Conservation (phyloP, 164 flowering plant species). For the Santalum album region DNA sequence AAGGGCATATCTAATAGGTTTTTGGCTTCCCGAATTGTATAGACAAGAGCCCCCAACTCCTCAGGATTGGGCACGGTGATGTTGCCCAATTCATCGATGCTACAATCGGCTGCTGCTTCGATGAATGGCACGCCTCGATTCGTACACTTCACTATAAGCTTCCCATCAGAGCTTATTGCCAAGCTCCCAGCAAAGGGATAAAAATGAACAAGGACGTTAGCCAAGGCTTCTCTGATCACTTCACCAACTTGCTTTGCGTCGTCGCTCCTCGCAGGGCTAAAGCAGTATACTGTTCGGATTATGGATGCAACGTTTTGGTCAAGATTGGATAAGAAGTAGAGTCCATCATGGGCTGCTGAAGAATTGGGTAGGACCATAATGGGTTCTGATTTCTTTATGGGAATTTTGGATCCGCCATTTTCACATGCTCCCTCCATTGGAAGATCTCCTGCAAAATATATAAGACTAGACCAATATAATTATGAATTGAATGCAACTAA, state of each 20-base stretch:
- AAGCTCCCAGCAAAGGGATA: slow-evolving; percentile 19
- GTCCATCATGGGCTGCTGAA: background rate
- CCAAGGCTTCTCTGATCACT: slow-evolving; percentile 11
- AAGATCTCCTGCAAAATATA: no score
- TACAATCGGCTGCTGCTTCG: slow-evolving; percentile 16
- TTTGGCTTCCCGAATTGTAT: slow-evolving; percentile 5
- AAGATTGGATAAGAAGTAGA: slow-evolving; percentile 14
- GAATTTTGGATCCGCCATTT: no score
- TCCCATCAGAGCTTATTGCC: slow-evolving; percentile 8
- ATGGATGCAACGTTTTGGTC: slow-evolving; percentile 10
- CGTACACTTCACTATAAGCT: slow-evolving; percentile 12
- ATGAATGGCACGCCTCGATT: slow-evolving; percentile 14
- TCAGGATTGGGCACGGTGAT: slow-evolving; percentile 10
- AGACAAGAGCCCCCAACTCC: slow-evolving; percentile 9
- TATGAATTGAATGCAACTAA: no score
- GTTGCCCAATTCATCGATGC: slow-evolving; percentile 14
- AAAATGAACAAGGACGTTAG: slow-evolving; percentile 15
- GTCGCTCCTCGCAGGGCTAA: background rate
- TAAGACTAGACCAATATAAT: no score
- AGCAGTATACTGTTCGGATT: slow-evolving; percentile 10
- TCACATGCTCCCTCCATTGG: no score
- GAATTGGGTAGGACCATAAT: background rate
- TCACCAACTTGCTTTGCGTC: slow-evolving; percentile 5
- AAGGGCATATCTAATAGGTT: slow-evolving; percentile 9
- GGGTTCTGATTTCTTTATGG: background rate